A percentile compares a stretch with the other conserved stretches of the same genome.
phyloP scores from a whole-genome alignment of 2,329 filamentous ascomycete species.

The Dothideomycetidae sp. region DNA sequence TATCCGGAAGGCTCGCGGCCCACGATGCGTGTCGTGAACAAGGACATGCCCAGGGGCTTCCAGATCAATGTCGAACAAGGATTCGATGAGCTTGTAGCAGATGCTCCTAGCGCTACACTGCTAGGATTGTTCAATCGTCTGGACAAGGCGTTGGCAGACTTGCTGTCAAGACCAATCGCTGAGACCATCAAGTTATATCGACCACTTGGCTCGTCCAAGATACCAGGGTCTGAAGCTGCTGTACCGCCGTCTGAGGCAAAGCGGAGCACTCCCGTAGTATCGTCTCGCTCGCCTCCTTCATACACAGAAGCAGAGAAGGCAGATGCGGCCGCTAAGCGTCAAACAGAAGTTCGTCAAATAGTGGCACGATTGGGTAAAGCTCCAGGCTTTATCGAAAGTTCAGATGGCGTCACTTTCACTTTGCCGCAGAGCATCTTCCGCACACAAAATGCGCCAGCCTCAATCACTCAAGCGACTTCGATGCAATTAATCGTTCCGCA shows the following conservation, averaged over 20 bases:
- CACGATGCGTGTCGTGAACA: slow-evolving; percentile 49
- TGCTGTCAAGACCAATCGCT: slow-evolving; percentile 54
- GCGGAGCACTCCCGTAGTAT: background rate
- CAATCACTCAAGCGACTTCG: slow-evolving; percentile 51
- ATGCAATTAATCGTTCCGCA: slow-evolving; percentile 55
- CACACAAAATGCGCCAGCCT: slow-evolving; percentile 53
- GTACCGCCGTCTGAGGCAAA: background rate
- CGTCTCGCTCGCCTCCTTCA: background rate
- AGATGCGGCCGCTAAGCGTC: slow-evolving; percentile 48
- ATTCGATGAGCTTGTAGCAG: slow-evolving; percentile 50
- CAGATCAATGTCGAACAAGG: slow-evolving; percentile 63
- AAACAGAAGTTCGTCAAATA: slow-evolving; percentile 55
- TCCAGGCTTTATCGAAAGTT: slow-evolving; percentile 51
- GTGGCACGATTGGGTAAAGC: slow-evolving; percentile 60
- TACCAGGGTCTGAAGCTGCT: background rate
- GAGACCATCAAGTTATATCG: slow-evolving; percentile 55
- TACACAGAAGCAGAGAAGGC: slow-evolving; percentile 47
- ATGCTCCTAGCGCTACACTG: slow-evolving; percentile 42
- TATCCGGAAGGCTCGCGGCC: slow-evolving; percentile 47
- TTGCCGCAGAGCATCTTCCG: slow-evolving; percentile 53
- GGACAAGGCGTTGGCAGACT: slow-evolving; percentile 56
- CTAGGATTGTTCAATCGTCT: slow-evolving; percentile 53
- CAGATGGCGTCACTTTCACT: slow-evolving; percentile 56
- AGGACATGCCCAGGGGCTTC: slow-evolving; percentile 56
- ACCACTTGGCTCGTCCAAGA: slow-evolving; percentile 2